Evolutionary conservation across 2,329 filamentous ascomycete genomes (phyloP).

Genomic region (Rutstroemia sp.): DNA sequence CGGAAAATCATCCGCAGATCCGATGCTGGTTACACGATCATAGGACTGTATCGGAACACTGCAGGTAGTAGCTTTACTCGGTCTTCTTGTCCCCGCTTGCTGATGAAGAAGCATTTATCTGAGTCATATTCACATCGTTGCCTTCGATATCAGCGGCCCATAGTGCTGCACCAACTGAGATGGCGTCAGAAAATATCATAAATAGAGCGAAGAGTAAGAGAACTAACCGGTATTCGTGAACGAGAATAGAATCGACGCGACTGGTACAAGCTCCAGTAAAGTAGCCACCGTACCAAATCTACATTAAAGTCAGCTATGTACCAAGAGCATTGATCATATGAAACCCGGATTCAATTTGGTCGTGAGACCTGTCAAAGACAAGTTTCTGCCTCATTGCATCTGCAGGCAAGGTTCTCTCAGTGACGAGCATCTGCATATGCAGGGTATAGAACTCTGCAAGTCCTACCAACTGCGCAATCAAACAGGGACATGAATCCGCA

Average conservation of each 20-base stretch:
- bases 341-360: not conserved
- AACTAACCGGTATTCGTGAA: constrained; percentile 72
- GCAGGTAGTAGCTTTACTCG: constrained; percentile 13
- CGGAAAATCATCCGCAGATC: not conserved
- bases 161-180: constrained; percentile 74
- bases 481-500: not conserved
- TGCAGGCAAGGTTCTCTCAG: not conserved
- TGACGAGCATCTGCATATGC: not conserved
- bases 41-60: constrained; percentile 16
- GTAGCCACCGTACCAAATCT: constrained; percentile 72
- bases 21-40: not conserved
- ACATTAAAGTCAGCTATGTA: constrained; percentile 27
- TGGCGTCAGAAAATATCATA: not conserved
- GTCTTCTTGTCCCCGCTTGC: constrained; percentile 16
- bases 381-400: not conserved
- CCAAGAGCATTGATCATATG: not conserved
- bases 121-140: constrained; percentile 24
- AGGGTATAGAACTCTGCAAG: not conserved
- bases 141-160: constrained; percentile 82
- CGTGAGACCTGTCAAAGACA: constrained; percentile 6
- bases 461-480: not conserved
- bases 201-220: not conserved
- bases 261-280: constrained; percentile 75
- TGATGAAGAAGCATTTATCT: constrained; percentile 16
- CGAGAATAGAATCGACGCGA: constrained; percentile 74